Evolutionary conservation across 2,329 filamentous ascomycete species (phyloP).

Genomic region (Monosporascus ibericus): DNA sequence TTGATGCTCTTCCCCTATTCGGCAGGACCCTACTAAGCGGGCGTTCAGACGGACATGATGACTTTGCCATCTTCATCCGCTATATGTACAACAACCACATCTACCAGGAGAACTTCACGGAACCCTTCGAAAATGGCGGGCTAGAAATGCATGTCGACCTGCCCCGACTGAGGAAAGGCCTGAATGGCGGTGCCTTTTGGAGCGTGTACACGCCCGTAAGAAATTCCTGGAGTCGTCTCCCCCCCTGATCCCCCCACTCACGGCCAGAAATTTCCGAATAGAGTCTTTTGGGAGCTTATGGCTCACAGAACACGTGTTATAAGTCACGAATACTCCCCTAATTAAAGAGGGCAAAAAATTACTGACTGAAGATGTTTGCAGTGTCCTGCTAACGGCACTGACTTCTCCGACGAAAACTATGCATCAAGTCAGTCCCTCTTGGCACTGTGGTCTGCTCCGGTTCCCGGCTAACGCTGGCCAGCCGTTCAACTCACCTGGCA

Average conservation of each 20-base stretch:
- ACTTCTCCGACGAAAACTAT: slow-evolving; percentile 71
- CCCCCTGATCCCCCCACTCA: too few species aligned
- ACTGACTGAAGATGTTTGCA: too few species aligned
- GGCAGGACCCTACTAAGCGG: slow-evolving; percentile 8
- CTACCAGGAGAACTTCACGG: slow-evolving; percentile 65
- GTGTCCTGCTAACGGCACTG: slow-evolving; percentile 65
- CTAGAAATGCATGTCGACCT: slow-evolving; percentile 71
- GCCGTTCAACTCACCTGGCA: slow-evolving; percentile 59
- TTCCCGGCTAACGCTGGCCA: slow-evolving; percentile 36
- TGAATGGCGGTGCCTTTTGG: slow-evolving; percentile 87
- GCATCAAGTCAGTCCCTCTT: slow-evolving; percentile 46
- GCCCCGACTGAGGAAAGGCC: slow-evolving; percentile 63
- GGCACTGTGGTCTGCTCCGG: not conserved
- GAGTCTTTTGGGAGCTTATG: too few species aligned
- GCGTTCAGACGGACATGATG: slow-evolving; percentile 75
- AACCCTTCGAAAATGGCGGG: slow-evolving; percentile 65
- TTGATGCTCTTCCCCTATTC: not conserved
- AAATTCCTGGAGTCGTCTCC: too few species aligned
- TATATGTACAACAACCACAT: slow-evolving; percentile 68
- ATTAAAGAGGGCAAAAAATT: too few species aligned
- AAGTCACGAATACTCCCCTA: too few species aligned
- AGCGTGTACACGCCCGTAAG: slow-evolving; percentile 63
- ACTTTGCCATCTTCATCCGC: slow-evolving; percentile 72
- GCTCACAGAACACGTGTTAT: too few species aligned
- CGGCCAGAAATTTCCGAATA: too few species aligned